Base-by-base conservation (phyloP, 1,284 basidiomycete species). In the Sutorius eximius region DNA sequence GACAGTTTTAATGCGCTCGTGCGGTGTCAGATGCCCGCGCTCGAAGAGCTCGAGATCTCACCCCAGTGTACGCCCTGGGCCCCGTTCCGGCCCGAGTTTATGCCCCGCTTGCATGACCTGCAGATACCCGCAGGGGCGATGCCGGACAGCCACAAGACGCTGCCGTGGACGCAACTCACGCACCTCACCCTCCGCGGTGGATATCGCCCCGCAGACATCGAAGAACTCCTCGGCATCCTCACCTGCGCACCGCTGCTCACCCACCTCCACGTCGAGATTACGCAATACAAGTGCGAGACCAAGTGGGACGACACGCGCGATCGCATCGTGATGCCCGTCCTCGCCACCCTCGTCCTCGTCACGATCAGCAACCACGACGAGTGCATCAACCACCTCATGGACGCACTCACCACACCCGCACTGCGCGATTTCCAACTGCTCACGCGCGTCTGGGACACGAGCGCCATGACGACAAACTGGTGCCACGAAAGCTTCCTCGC, bases 31-130 rank as follows among this genome's bases (percentile, higher is more conserved):
- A 41, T 67, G 42, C 67, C 66, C 1, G 53, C 53, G 7, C 68
- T 67, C 20, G 68, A 67, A 22, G 68, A 67, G 49, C 68, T 67
- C 52, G 65, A 67, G 56, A 64, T 67, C 32, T 70, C 68, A 18
- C 68, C 68, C 3, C 68, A 70, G 45, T 67, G 65, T 27, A 69
- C 64, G 0, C 66, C 67, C 30, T 70, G 66, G 68, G 65, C 63
- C 10, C 66, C 68, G 12, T 70, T 70, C 54, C 49, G 54, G 5
- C 67, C 66, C 51, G 68, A 67, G 45, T 58, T 55, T 18, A 4
- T 70, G 1, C 66, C 66, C 0, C 58, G 55, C 1, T 37, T 67
- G 13, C 61, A 33, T 7, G 68, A 70, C 43, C n/a, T 67, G 16
- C 65, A 67, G 63, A 63, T 67, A 20, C 65, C 65, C 4, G 65